Evolutionary conservation across 306 rosid species (phyloP).

Genomic region (Argentina anserina): DNA sequence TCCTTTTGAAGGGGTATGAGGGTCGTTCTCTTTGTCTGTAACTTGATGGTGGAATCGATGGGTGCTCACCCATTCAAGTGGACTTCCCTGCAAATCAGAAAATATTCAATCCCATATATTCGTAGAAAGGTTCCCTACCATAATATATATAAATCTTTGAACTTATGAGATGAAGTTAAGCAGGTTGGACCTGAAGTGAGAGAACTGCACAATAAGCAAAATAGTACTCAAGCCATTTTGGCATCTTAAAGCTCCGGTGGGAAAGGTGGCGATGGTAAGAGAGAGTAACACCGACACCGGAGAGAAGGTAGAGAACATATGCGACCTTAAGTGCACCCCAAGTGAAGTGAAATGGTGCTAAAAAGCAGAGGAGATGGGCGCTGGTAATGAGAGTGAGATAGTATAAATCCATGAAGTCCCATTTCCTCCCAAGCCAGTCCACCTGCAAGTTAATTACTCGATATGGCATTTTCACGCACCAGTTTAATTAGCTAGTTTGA

Average conservation of each 20-base stretch:
- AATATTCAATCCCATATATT: too few relatives aligned
- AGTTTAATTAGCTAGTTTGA: neutral
- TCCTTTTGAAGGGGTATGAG: neutral
- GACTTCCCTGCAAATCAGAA: neutral
- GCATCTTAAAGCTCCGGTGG: conserved; percentile 61
- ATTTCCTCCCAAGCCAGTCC: neutral
- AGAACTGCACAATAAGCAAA: conserved; percentile 53
- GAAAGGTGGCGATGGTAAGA: conserved; percentile 67
- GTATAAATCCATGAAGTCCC: neutral
- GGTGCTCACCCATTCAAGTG: neutral
- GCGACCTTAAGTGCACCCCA: neutral
- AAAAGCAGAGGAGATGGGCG: neutral
- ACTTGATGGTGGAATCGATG: neutral
- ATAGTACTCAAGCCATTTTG: conserved; percentile 62
- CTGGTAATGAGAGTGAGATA: neutral
- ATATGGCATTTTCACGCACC: neutral
- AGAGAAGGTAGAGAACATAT: neutral
- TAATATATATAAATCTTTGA: too few relatives aligned
- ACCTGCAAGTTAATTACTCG: neutral
- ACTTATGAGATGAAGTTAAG: neutral
- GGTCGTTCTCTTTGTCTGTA: neutral
- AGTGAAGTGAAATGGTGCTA: neutral
- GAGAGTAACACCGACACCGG: neutral
- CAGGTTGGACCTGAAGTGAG: conserved; percentile 74
- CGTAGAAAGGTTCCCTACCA: too few relatives aligned